A percentile compares a stretch with the other conserved stretches of the same genome.
Conservation (phyloP, 2,329 filamentous ascomycete species). For the Cephalotrichum gorgonifer region DNA sequence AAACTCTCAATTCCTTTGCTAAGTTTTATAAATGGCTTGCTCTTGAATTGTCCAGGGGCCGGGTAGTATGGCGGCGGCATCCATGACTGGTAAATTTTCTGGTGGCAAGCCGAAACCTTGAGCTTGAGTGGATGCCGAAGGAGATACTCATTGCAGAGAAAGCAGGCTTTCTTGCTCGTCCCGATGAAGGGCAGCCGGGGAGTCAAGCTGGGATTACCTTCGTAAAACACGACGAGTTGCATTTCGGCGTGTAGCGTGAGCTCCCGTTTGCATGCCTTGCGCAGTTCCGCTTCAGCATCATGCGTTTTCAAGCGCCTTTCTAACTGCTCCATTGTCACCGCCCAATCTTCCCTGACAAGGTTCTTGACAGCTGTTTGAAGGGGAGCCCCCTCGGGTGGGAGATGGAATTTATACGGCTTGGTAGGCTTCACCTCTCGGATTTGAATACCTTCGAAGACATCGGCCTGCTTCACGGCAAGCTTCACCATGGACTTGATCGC, state of each 20-base stretch:
- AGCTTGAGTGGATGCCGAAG: constrained; percentile 13
- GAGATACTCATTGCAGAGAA: constrained; percentile 18
- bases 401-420: background rate
- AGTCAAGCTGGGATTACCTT: constrained; percentile 11
- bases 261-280: constrained; percentile 10
- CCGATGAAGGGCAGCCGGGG: constrained; percentile 17
- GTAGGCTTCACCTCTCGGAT: constrained; percentile 10
- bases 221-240: constrained; percentile 20
- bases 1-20: background rate
- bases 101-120: constrained; percentile 17
- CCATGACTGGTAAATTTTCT: constrained; percentile 22
- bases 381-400: background rate
- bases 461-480: constrained; percentile 13
- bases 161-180: constrained; percentile 22
- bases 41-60: constrained; percentile 4
- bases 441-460: constrained; percentile 12
- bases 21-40: constrained; percentile 4
- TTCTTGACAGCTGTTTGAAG: background rate
- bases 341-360: constrained; percentile 5
- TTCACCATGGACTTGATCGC: constrained; percentile 18
- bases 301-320: background rate
- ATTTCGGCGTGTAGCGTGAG: constrained; percentile 20
- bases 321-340: background rate
- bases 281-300: constrained; percentile 12
- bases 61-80: constrained; percentile 13